phyloP scores from a whole-genome alignment of 768 basidiomycete genomes.

The Auriscalpium vulgare region DNA sequence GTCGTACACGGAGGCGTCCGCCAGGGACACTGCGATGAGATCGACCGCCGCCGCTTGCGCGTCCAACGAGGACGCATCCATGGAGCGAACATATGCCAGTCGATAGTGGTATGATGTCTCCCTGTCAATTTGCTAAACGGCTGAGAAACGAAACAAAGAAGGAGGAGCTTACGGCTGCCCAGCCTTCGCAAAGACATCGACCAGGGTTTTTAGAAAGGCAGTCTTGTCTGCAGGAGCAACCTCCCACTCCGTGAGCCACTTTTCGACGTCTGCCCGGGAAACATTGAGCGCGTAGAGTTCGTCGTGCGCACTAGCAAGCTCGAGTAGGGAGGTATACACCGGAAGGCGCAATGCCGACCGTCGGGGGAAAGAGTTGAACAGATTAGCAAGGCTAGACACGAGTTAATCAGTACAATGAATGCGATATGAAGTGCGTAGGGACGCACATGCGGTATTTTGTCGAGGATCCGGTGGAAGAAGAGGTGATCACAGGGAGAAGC shows the following conservation, averaged over 20 bases:
- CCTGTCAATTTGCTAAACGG: conserved; percentile 26
- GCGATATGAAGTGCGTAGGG: not conserved
- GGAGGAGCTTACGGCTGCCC: conserved; percentile 46
- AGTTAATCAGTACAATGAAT: not conserved
- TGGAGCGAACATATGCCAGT: conserved; percentile 50
- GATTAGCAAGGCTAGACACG: conserved; percentile 57
- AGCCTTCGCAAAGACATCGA: conserved; percentile 47
- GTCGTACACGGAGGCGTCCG: conserved; percentile 63
- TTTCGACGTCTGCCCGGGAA: conserved; percentile 54
- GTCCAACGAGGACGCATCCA: conserved; percentile 46
- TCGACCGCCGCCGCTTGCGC: conserved; percentile 49
- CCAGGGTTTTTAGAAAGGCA: conserved; percentile 56
- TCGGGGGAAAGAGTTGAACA: conserved; percentile 72
- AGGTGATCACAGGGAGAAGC: conserved; percentile 48
- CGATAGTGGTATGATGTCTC: conserved; percentile 56
- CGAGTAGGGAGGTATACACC: conserved; percentile 57
- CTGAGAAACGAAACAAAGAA: not conserved
- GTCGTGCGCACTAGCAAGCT: conserved; percentile 49
- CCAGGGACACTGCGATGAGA: conserved; percentile 55
- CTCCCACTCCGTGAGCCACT: conserved; percentile 74
- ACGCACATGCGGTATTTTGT: conserved; percentile 74
- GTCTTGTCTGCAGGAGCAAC: conserved; percentile 55
- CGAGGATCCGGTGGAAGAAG: conserved; percentile 43
- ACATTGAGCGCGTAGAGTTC: conserved; percentile 58
- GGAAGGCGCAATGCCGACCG: conserved; percentile 53